phyloP scores from a whole-genome alignment of 805 yeast genomes.

The Suhomyces xylopsoci region DNA sequence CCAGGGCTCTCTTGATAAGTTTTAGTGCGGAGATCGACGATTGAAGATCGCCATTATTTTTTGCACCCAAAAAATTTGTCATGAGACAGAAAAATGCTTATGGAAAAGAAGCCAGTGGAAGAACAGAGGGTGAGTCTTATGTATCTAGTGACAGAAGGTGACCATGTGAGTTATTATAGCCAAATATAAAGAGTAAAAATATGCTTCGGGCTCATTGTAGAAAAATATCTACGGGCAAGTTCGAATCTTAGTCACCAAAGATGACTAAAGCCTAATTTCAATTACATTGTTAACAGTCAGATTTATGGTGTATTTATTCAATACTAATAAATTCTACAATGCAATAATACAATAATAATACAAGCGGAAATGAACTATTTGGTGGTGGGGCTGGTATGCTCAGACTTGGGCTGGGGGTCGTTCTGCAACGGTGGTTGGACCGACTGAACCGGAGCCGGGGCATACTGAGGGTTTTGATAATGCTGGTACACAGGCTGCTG shows the following conservation, averaged over 20 bases:
- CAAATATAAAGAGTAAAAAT: too few species aligned
- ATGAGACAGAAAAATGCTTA: neutral
- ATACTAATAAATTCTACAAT: neutral
- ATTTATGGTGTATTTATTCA: neutral
- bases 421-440: neutral
- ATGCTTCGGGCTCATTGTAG: too few species aligned
- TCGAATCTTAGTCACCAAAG: too few species aligned
- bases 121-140: neutral
- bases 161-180: neutral
- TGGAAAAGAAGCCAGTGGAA: neutral
- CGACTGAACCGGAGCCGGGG: neutral
- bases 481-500: constrained; percentile 1
- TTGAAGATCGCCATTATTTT: neutral
- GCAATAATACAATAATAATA: neutral
- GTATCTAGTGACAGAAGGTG: neutral
- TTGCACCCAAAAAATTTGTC: neutral
- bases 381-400: constrained; percentile 3
- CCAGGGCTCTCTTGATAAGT: neutral
- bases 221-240: neutral
- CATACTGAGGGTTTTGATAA: neutral
- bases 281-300: neutral
- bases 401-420: constrained; percentile 1
- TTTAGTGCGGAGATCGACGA: neutral
- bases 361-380: constrained; percentile 1
- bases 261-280: too few species aligned